phyloP scores from a whole-genome alignment of 306 rosid genomes.

The Prosopis cineraria region DNA sequence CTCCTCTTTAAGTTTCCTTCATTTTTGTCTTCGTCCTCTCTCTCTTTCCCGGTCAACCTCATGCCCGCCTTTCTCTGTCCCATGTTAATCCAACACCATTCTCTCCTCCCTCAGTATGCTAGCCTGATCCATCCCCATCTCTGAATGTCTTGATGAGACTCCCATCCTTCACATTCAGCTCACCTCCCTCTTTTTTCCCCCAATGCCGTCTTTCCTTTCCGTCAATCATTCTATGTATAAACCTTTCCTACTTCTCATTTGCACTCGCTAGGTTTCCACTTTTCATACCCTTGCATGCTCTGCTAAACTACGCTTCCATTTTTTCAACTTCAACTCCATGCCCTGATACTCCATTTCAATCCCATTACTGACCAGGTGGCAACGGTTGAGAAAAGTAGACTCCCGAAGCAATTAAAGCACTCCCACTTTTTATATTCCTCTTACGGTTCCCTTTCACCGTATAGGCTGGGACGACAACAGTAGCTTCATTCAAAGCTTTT shows the following conservation, averaged over 20 bases:
- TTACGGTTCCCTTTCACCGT: constrained; percentile 1
- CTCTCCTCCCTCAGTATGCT: constrained; percentile 22
- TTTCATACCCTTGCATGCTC: constrained; percentile 37
- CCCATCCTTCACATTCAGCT: constrained; percentile 48
- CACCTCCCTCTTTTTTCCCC: constrained; percentile 42
- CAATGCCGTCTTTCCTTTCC: constrained; percentile 31
- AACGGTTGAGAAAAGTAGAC: neutral
- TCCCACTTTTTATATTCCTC: constrained; percentile 28
- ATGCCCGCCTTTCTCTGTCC: constrained; percentile 53
- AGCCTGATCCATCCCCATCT: constrained; percentile 66
- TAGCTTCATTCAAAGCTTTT: constrained; percentile 21
- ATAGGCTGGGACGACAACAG: neutral
- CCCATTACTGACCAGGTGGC: constrained; percentile 14
- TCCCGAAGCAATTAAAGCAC: constrained; percentile 2
- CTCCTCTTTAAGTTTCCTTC: constrained; percentile 13
- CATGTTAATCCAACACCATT: constrained; percentile 53
- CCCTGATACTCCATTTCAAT: constrained; percentile 27
- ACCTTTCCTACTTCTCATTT: constrained; percentile 32
- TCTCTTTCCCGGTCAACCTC: constrained; percentile 63
- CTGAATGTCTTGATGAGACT: constrained; percentile 57
- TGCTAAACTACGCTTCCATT: neutral
- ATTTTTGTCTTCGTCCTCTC: constrained; percentile 16
- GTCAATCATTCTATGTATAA: constrained; percentile 48
- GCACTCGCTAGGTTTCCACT: constrained; percentile 31
- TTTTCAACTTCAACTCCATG: constrained; percentile 29